phyloP scores from a whole-genome alignment of 768 basidiomycete species.

The Phanerochaete carnosa region DNA sequence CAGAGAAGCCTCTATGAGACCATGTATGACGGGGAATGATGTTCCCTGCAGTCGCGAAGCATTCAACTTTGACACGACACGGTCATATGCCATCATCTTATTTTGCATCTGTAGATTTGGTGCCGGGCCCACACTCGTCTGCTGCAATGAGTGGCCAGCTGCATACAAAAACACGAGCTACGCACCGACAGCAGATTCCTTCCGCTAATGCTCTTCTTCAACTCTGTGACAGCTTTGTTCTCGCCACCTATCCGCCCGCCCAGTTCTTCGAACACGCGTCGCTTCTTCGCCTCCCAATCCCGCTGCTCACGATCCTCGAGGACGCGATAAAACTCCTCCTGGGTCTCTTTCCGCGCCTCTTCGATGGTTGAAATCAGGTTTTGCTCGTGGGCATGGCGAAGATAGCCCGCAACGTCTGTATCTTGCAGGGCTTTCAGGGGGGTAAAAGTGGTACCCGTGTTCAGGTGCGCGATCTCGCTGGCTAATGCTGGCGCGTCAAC shows the following conservation, averaged over 20 bases:
- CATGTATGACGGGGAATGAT: conserved; percentile 74
- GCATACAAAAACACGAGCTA: conserved; percentile 12
- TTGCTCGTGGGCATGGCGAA: conserved; percentile 93
- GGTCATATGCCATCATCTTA: conserved; percentile 96
- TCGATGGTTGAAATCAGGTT: conserved; percentile 93
- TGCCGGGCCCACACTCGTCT: conserved; percentile 49
- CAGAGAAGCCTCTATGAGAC: conserved; percentile 64
- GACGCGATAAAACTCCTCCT: conserved; percentile 79
- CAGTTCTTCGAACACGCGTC: conserved; percentile 84
- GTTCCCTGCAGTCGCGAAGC: conserved; percentile 63
- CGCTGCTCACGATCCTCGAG: conserved; percentile 70
- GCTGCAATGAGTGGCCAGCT: conserved; percentile 2
- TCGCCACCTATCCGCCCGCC: conserved; percentile 64
- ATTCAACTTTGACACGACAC: conserved; percentile 76
- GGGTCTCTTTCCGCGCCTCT: conserved; percentile 81
- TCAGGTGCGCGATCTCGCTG: conserved; percentile 78
- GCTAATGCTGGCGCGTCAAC: conserved; percentile 90
- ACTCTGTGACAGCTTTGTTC: conserved; percentile 50
- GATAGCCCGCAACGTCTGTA: conserved; percentile 90
- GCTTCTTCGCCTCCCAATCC: conserved; percentile 92
- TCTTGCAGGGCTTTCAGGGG: conserved; percentile 92
- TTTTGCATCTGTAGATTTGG: conserved; percentile 79
- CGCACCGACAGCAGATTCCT: conserved; percentile 54
- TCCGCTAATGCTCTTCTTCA: conserved; percentile 60
- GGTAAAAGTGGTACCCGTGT: conserved; percentile 79